Conservation (phyloP, 1,284 basidiomycete genomes). For the Boletus semigastroideus region DNA sequence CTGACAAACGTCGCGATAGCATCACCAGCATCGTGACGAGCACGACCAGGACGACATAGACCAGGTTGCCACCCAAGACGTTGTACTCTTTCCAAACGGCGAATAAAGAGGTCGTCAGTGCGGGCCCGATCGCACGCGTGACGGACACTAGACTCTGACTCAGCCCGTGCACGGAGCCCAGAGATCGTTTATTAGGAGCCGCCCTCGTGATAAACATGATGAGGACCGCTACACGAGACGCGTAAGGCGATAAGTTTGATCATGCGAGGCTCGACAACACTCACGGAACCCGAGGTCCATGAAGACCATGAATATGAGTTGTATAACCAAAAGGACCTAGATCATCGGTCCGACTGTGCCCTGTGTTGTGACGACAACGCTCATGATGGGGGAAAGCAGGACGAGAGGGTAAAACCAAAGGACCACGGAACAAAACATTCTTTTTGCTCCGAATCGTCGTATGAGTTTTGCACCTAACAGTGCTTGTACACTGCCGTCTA, state of each 20-base stretch:
- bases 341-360: neutral
- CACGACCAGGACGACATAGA: neutral
- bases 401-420: constrained; percentile 50
- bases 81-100: neutral
- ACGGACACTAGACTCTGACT: neutral
- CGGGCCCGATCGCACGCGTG: neutral
- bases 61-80: neutral
- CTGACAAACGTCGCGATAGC: neutral
- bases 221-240: neutral
- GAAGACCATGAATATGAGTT: neutral
- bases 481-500: constrained; percentile 60
- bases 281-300: neutral
- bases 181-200: neutral
- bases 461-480: constrained; percentile 59
- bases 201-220: neutral
- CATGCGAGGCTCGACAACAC: neutral
- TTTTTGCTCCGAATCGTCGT: constrained; percentile 55
- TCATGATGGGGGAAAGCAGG: constrained; percentile 56
- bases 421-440: constrained; percentile 52
- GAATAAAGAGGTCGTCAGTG: neutral
- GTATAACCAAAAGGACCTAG: neutral
- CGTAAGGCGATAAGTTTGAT: neutral
- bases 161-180: neutral
- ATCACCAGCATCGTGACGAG: neutral
- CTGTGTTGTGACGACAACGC: constrained; percentile 23